These are phyloP conservation scores for Marasmius fiardii DNA, from an alignment of 1,284 basidiomycete genomes.

Conservation along the genomic window DNA sequence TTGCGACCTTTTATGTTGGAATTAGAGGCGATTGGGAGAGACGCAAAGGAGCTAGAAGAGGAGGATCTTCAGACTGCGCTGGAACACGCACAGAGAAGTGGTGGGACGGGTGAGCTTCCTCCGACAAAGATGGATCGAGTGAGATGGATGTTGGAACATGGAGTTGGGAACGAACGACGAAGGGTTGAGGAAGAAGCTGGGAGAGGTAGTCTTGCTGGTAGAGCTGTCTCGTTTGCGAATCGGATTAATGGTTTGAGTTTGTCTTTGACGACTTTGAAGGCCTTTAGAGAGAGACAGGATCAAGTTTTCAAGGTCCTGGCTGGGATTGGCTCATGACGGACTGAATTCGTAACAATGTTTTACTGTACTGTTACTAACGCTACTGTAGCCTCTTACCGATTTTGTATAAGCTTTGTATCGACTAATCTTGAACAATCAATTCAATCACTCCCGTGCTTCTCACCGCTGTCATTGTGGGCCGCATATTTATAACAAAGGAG, in stretches of 20 bases:
- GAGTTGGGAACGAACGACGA: slow-evolving; percentile 41
- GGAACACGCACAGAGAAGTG: slow-evolving; percentile 38
- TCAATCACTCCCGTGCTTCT: no score
- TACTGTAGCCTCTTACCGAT: not conserved
- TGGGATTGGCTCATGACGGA: slow-evolving; percentile 26
- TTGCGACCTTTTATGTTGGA: slow-evolving; percentile 69
- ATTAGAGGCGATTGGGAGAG: slow-evolving; percentile 52
- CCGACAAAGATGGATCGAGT: slow-evolving; percentile 62
- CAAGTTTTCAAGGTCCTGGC: slow-evolving; percentile 68
- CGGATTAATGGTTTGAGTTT: slow-evolving; percentile 69
- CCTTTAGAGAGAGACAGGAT: slow-evolving; percentile 69
- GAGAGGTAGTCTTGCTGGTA: slow-evolving; percentile 52
- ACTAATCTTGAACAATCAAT: no score
- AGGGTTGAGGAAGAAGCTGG: slow-evolving; percentile 25
- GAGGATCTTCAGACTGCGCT: slow-evolving; percentile 58
- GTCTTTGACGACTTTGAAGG: slow-evolving; percentile 60
- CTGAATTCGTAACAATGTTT: no score
- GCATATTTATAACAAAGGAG: no score
- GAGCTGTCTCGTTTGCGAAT: slow-evolving; percentile 68
- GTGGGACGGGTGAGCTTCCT: slow-evolving; percentile 30
- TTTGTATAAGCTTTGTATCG: no score
- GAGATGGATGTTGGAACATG: slow-evolving; percentile 52
- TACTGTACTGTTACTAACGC: not conserved
- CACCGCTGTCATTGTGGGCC: no score
- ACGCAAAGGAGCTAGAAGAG: slow-evolving; percentile 48